These are phyloP conservation scores for Phanerochaete sordida DNA, from an alignment of 768 basidiomycete species.

Conservation along the genomic window DNA sequence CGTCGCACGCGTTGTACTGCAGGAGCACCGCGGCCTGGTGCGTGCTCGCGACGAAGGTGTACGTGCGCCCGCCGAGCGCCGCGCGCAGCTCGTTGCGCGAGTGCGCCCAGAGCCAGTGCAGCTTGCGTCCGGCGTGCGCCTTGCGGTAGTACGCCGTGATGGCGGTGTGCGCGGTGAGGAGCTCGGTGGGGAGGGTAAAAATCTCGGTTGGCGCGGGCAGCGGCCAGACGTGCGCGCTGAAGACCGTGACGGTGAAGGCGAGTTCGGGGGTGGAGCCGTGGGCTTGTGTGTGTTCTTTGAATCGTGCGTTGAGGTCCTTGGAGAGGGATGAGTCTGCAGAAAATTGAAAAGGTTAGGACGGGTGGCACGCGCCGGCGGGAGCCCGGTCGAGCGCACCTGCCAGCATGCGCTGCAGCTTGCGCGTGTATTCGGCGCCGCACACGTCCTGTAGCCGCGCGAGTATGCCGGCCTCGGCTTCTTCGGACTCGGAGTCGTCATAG, in stretches of 20 bases:
- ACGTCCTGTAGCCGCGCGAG: slow-evolving; percentile 96
- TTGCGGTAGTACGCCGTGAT: slow-evolving; percentile 92
- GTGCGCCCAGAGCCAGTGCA: slow-evolving; percentile 98
- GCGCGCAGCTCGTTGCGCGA: slow-evolving; percentile 95
- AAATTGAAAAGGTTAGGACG: too few species aligned
- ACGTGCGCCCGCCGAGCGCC: slow-evolving; percentile 90
- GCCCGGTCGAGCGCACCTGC: slow-evolving; percentile 53
- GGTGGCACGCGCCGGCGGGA: too few species aligned
- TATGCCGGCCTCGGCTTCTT: slow-evolving; percentile 97
- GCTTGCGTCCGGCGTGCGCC: slow-evolving; percentile 91
- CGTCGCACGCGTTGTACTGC: slow-evolving; percentile 91
- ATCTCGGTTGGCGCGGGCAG: slow-evolving; percentile 78
- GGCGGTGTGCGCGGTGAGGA: slow-evolving; percentile 82
- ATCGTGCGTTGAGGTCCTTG: slow-evolving; percentile 92
- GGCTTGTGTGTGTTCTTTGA: slow-evolving; percentile 89
- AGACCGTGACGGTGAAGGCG: slow-evolving; percentile 89
- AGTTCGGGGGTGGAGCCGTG: slow-evolving; percentile 84
- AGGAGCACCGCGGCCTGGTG: slow-evolving; percentile 94
- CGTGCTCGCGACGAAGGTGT: slow-evolving; percentile 92
- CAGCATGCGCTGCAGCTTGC: slow-evolving; percentile 96
- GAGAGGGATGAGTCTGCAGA: slow-evolving; percentile 84
- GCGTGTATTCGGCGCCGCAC: slow-evolving; percentile 95
- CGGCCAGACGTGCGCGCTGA: slow-evolving; percentile 97
- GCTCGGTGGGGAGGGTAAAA: slow-evolving; percentile 85
- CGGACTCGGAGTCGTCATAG: slow-evolving; percentile 85